phyloP scores from a whole-genome alignment of 139 green algal species.

The Astrephomene gubernaculifera region DNA sequence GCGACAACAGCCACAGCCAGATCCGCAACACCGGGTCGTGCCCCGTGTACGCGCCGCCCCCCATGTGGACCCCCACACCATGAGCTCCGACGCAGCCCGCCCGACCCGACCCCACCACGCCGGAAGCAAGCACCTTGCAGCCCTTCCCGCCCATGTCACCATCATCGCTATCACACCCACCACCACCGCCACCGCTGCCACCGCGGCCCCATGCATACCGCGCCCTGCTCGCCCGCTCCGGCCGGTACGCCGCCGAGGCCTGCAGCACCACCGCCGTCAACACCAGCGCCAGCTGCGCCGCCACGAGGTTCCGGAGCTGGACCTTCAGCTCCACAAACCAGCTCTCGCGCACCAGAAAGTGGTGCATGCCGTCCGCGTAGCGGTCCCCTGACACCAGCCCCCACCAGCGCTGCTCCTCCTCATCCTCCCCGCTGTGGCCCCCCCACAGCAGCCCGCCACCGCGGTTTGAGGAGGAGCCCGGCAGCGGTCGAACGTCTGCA shows the following conservation, averaged over 20 bases:
- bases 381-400: constrained; percentile 11
- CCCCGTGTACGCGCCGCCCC: background rate
- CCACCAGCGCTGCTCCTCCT: background rate
- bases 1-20: background rate
- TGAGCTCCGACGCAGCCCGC: background rate
- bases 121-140: background rate
- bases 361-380: background rate
- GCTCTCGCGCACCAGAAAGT: constrained; percentile 18
- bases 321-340: constrained; percentile 45
- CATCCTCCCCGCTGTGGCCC: background rate
- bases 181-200: background rate
- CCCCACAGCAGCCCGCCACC: background rate
- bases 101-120: background rate
- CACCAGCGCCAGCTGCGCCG: constrained; percentile 7
- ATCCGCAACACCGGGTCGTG: background rate
- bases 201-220: background rate
- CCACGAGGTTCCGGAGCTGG: background rate
- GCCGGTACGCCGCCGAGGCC: background rate
- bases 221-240: background rate
- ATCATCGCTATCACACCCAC: background rate
- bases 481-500: constrained; percentile 1
- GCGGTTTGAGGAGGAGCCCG: background rate
- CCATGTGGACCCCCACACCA: background rate
- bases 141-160: background rate
- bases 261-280: constrained; percentile 3